Base-by-base conservation (phyloP, 192 early-diverging fungal genomes). In the Chytriomyces sp. region DNA sequence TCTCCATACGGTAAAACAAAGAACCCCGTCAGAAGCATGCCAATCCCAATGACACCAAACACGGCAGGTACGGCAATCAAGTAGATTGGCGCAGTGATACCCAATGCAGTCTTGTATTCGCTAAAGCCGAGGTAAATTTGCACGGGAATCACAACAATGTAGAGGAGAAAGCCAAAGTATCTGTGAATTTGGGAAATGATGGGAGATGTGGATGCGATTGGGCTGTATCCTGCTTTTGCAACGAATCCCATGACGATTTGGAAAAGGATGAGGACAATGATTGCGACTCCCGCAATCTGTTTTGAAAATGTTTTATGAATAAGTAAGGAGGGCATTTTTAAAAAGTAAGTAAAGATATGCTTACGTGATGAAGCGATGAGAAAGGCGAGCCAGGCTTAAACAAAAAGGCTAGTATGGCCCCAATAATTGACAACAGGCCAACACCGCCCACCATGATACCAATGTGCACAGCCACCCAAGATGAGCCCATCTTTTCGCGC, bases 1-100 rank as follows among this genome's bases (percentile, higher is more conserved):
- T 70, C 69, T 13, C 57, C 69, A n/a, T 70, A 70, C 50, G 69
- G 69, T 5, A 70, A 57, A 20, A 60, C 11, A 60, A 70, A 70
- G 50, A 57, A 70, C 5, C 69, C 69, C 8, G 69, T 44, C 10
- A 44, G 11, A 43, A 70, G 69, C 13, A 16, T 57, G 2, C 4
- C 46, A 28, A 70, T 24, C 8, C 69, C 57, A 20, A 20, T 24
- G 10, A 70, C 49, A 23, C 26, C 48, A 23, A 50, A 60, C 11
- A 24, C 48, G 28, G 13, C 28, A 7, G 69, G 49, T 11, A 57
- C 48, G 8, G n/a, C 16, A 5, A 70, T 70, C 7, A 70, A 50
- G 49, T 50, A 70, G 3, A 70, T 50, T 24, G 69, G 69, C 16
- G 69, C 50, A 2, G 35, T 16, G 13, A 5, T 57, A 7, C 50